phyloP scores from a whole-genome alignment of 441 rosid genomes.

The Arabidopsis hybrid region DNA sequence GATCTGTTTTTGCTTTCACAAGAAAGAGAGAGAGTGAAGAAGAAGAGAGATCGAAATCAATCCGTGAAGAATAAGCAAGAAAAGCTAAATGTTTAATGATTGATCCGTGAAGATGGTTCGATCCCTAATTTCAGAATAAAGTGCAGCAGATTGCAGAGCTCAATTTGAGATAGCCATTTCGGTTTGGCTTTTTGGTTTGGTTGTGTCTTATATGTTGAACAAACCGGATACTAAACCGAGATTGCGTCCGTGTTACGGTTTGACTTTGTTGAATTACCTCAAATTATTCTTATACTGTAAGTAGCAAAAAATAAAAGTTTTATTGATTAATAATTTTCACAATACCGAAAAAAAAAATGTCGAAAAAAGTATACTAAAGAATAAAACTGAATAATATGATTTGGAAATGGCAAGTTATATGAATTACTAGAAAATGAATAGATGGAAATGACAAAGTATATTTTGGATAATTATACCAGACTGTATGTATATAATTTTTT shows the following conservation, averaged over 20 bases:
- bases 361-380: no score
- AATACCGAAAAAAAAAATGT: no score
- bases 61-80: slow-evolving; percentile 42
- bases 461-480: no score
- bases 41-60: slow-evolving; percentile 16
- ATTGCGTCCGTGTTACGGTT: background rate
- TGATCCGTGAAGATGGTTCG: slow-evolving; percentile 30
- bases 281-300: no score
- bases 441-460: no score
- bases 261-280: background rate
- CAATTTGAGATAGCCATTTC: background rate
- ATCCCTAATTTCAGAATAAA: slow-evolving; percentile 21
- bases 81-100: slow-evolving; percentile 20
- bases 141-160: background rate
- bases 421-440: no score
- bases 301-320: no score
- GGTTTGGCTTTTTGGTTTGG: slow-evolving; percentile 28
- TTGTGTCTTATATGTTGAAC: background rate
- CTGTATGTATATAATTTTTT: no score
- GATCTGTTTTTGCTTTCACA: slow-evolving; percentile 40
- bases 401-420: no score
- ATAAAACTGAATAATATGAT: no score
- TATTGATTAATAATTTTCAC: no score
- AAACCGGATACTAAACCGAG: slow-evolving; percentile 10
- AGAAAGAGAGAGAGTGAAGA: slow-evolving; percentile 10